phyloP scores from a whole-genome alignment of 2,329 filamentous ascomycete species.

The Penicillium sp. region DNA sequence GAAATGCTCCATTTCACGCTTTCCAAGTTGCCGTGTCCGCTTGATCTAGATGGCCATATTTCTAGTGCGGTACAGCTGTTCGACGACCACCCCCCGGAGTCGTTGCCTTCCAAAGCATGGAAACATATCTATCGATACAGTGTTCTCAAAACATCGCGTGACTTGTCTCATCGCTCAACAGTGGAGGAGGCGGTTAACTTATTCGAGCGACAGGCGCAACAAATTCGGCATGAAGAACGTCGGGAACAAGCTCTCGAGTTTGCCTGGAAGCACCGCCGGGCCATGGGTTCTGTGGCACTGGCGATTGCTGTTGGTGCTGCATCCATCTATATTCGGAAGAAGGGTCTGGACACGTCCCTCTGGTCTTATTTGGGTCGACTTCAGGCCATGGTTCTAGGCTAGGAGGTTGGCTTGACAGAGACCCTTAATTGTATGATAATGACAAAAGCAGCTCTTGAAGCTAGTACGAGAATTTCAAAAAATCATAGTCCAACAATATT shows the following conservation, averaged over 20 bases:
- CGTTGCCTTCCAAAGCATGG: conserved; percentile 69
- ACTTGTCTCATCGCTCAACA: conserved; percentile 58
- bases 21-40: conserved; percentile 79
- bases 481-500: too few species aligned
- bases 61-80: conserved; percentile 67
- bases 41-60: conserved; percentile 81
- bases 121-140: conserved; percentile 72
- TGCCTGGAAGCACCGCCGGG: conserved; percentile 68
- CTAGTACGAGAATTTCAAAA: background rate
- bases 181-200: conserved; percentile 68
- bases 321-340: conserved; percentile 68
- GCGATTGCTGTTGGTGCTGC: conserved; percentile 70
- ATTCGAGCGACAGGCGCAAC: conserved; percentile 72
- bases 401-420: background rate
- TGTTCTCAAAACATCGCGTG: conserved; percentile 81
- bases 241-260: conserved; percentile 55
- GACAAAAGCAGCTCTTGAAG: background rate
- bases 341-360: conserved; percentile 40
- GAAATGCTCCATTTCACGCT: conserved; percentile 91
- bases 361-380: conserved; percentile 39
- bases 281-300: conserved; percentile 64
- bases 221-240: conserved; percentile 70
- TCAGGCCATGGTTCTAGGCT: conserved; percentile 27
- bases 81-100: conserved; percentile 70
- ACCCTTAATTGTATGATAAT: conserved; percentile 11